A percentile compares a stretch with the other conserved stretches of the same genome.
phyloP scores from a whole-genome alignment of 768 basidiomycete species.

The Cantharellus anzutake region DNA sequence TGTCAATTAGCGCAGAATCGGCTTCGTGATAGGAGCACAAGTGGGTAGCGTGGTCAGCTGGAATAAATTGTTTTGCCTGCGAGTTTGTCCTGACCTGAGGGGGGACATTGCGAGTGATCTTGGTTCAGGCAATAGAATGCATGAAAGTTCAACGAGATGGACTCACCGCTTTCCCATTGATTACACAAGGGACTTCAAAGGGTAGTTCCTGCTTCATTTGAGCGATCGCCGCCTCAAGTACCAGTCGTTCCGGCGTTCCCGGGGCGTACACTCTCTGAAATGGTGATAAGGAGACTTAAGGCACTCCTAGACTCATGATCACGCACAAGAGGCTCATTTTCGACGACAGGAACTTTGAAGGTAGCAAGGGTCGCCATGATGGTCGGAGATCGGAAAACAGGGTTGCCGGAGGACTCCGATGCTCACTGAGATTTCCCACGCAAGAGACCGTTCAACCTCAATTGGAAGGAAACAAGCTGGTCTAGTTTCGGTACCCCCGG shows the following conservation, averaged over 20 bases:
- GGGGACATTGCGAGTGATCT: background rate
- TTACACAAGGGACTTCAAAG: slow-evolving; percentile 82
- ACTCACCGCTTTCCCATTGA: slow-evolving; percentile 72
- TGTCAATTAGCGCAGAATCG: slow-evolving; percentile 47
- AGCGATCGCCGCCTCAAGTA: slow-evolving; percentile 46
- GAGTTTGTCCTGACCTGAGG: slow-evolving; percentile 62
- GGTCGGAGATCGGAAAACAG: too few species aligned
- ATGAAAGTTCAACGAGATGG: background rate
- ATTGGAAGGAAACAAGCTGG: too few species aligned
- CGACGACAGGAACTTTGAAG: slow-evolving; percentile 68
- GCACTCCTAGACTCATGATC: background rate
- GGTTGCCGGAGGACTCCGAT: too few species aligned
- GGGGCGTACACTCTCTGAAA: slow-evolving; percentile 54
- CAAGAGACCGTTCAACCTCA: too few species aligned
- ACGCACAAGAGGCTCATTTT: slow-evolving; percentile 87
- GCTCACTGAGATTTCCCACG: too few species aligned
- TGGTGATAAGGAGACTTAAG: background rate
- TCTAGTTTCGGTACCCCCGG: too few species aligned
- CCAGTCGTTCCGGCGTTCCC: slow-evolving; percentile 59
- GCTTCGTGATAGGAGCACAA: slow-evolving; percentile 83
- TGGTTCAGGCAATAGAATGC: background rate
- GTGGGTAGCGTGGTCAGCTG: slow-evolving; percentile 66
- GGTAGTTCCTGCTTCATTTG: slow-evolving; percentile 73
- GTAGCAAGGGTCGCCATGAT: slow-evolving; percentile 46
- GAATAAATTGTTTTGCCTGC: slow-evolving; percentile 60